Conservation (phyloP, 2,329 filamentous ascomycete species). For the Penicillium aurantiogriseum region DNA sequence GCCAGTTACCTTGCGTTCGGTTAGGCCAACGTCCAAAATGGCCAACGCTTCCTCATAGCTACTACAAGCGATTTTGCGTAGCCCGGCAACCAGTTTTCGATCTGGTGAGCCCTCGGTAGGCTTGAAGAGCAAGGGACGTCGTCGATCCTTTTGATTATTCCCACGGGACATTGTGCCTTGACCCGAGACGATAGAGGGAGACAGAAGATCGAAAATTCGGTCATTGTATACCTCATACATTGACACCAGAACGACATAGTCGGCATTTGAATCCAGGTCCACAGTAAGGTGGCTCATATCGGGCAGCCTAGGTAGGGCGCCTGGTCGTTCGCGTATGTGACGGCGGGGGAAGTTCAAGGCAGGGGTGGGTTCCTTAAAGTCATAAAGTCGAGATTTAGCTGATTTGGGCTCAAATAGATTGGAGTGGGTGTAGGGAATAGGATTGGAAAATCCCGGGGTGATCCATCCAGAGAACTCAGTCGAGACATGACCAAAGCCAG, state of each 20-base stretch:
- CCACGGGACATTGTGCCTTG: slow-evolving; percentile 42
- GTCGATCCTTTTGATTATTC: slow-evolving; percentile 63
- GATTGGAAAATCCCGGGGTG: slow-evolving; percentile 14
- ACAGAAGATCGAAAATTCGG: slow-evolving; percentile 89
- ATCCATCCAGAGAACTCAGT: slow-evolving; percentile 16
- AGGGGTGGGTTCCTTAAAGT: slow-evolving; percentile 56
- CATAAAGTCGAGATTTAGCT: slow-evolving; percentile 40
- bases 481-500: slow-evolving; percentile 1
- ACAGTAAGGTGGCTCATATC: slow-evolving; percentile 70
- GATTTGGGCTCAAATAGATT: slow-evolving; percentile 26
- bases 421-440: slow-evolving; percentile 29
- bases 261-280: slow-evolving; percentile 64
- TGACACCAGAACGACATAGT: slow-evolving; percentile 85
- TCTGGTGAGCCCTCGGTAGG: slow-evolving; percentile 83
- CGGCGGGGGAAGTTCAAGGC: slow-evolving; percentile 57
- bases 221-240: slow-evolving; percentile 99
- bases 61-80: slow-evolving; percentile 85
- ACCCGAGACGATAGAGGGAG: slow-evolving; percentile 49
- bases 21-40: slow-evolving; percentile 83
- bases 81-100: slow-evolving; percentile 88
- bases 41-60: slow-evolving; percentile 80
- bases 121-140: slow-evolving; percentile 88
- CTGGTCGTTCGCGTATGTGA: slow-evolving; percentile 65
- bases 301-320: slow-evolving; percentile 69
- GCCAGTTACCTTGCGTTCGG: slow-evolving; percentile 81